These are phyloP conservation scores for Pseudocercospora eumusae DNA, from an alignment of 2,329 filamentous ascomycete species.

Conservation along the genomic window DNA sequence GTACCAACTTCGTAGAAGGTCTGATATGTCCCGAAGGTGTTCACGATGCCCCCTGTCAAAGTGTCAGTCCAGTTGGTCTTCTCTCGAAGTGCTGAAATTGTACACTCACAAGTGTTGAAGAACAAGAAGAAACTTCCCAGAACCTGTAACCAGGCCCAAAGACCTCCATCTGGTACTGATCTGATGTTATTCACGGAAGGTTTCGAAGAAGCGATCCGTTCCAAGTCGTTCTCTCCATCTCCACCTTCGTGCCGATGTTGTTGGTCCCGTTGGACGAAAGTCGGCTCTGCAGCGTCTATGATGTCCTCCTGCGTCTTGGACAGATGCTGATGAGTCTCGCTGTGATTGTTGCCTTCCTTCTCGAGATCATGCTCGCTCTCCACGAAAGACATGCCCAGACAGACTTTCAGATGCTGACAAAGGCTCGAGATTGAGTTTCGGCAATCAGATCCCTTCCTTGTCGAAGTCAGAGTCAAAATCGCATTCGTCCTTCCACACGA, in stretches of 20 bases:
- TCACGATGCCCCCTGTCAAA: constrained; percentile 39
- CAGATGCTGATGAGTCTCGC: neutral
- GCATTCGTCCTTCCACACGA: neutral
- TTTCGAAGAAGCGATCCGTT: constrained; percentile 32
- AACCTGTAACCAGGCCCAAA: constrained; percentile 53
- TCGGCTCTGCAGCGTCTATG: constrained; percentile 19
- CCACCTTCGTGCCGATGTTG: constrained; percentile 1
- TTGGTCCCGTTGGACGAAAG: constrained; percentile 13
- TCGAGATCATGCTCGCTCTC: constrained; percentile 1
- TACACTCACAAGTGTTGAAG: constrained; percentile 46
- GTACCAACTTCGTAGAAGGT: constrained; percentile 50
- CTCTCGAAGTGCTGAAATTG: neutral
- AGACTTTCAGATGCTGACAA: neutral
- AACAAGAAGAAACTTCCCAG: constrained; percentile 51
- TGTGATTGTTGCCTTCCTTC: neutral
- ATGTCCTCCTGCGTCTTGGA: constrained; percentile 12
- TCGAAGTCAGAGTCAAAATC: neutral
- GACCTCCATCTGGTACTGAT: constrained; percentile 50
- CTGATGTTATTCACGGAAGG: constrained; percentile 46
- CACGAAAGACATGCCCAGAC: neutral
- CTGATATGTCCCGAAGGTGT: constrained; percentile 51
- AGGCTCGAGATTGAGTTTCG: neutral
- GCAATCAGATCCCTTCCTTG: neutral
- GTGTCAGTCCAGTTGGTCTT: neutral
- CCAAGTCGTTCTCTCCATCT: constrained; percentile 22